phyloP scores from a whole-genome alignment of 441 rosid species.

The California macrophylla region DNA sequence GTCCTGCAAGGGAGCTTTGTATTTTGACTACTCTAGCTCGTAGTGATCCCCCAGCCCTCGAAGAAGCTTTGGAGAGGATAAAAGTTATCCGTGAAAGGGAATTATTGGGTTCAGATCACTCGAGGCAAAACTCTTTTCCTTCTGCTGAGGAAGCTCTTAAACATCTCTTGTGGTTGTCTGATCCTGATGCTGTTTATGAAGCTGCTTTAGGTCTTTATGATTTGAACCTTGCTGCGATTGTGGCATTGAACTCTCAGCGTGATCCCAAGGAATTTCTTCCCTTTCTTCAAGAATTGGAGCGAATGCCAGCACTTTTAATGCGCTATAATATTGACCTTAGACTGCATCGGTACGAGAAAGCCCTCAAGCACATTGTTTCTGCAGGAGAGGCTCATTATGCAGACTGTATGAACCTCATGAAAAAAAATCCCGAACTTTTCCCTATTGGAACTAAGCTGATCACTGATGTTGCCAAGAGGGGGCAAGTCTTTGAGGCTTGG shows the following conservation, averaged over 20 bases:
- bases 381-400: conserved; percentile 62
- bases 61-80: conserved; percentile 77
- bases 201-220: conserved; percentile 92
- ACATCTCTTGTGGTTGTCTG: conserved; percentile 89
- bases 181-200: conserved; percentile 75
- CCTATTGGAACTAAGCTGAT: conserved; percentile 70
- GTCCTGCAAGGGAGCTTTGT: conserved; percentile 85
- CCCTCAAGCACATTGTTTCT: conserved; percentile 67
- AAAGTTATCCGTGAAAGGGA: conserved; percentile 82
- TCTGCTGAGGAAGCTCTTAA: conserved; percentile 90
- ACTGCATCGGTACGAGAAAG: conserved; percentile 64
- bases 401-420: conserved; percentile 66
- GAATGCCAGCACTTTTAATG: conserved; percentile 61
- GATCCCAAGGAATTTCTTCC: conserved; percentile 99
- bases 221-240: conserved; percentile 93
- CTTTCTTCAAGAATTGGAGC: conserved; percentile 70
- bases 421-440: conserved; percentile 69
- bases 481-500: conserved; percentile 74
- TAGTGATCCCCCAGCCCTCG: conserved; percentile 79
- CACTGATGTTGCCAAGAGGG: conserved; percentile 47
- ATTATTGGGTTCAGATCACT: conserved; percentile 47
- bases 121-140: conserved; percentile 47
- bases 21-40: conserved; percentile 86
- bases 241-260: conserved; percentile 80
- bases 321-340: conserved; percentile 71